A percentile compares a stretch with the other conserved stretches of the same genome.
These are phyloP conservation scores for Lasiodiplodia citricola DNA, from an alignment of 2,329 filamentous ascomycete genomes.

Conservation along the genomic window DNA sequence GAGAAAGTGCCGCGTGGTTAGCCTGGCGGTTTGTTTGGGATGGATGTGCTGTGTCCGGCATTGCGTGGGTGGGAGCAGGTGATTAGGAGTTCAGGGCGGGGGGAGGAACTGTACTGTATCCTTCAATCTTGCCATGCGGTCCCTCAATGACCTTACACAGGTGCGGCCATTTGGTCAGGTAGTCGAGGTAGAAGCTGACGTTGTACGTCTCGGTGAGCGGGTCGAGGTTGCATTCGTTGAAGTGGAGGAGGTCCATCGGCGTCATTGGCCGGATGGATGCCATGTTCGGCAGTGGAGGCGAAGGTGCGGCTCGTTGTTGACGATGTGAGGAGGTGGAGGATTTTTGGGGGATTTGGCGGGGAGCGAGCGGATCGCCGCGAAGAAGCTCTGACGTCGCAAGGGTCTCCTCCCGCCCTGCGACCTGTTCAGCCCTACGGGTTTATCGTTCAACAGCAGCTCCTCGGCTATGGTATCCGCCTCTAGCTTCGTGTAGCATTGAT, in stretches of 20 bases:
- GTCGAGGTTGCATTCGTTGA: conserved; percentile 95
- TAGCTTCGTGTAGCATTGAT: neutral
- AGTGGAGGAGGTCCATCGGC: conserved; percentile 81
- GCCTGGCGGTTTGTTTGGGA: neutral
- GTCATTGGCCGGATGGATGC: conserved; percentile 59
- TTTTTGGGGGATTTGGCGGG: conserved; percentile 26
- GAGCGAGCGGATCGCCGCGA: neutral
- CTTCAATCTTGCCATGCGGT: conserved; percentile 83
- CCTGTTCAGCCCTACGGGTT: conserved; percentile 5
- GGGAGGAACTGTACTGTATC: conserved; percentile 71
- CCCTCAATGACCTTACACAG: conserved; percentile 93
- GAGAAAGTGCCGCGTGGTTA: neutral
- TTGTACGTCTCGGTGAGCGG: conserved; percentile 98
- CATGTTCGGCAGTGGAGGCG: conserved; percentile 2
- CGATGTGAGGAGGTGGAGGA: conserved; percentile 15
- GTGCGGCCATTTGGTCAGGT: conserved; percentile 93
- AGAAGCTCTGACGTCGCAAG: conserved; percentile 6
- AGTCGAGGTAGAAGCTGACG: conserved; percentile 92
- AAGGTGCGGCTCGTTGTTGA: neutral
- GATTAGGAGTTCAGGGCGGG: no score
- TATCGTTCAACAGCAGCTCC: neutral
- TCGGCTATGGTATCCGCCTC: neutral
- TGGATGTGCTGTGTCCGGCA: no score
- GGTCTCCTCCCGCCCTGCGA: neutral
- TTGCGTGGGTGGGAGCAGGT: neutral